Evolutionary conservation across 176 grass and related monocot species (phyloP).

Genomic region (Aegilops speltoides): DNA sequence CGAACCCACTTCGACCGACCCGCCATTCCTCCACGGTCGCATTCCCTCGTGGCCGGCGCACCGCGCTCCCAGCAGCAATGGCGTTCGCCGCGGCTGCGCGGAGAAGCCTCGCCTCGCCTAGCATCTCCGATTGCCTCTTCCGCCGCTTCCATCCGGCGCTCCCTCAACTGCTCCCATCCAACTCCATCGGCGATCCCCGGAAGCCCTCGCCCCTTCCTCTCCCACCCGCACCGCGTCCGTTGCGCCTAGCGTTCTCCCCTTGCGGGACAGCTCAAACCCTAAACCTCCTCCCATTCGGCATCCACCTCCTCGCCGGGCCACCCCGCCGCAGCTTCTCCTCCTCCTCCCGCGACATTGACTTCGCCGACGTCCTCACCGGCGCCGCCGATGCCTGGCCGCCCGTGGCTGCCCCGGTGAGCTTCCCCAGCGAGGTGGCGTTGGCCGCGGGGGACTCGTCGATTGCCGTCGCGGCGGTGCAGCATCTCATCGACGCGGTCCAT

Average conservation of each 20-base stretch:
- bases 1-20: too few relatives aligned
- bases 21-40: too few relatives aligned
- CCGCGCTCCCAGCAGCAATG: slow-evolving; percentile 17
- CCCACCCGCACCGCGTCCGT: background rate
- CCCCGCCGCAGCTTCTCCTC: background rate
- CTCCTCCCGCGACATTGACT: background rate
- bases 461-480: slow-evolving; percentile 26
- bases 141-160: slow-evolving; percentile 28
- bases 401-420: background rate
- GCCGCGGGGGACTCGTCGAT: slow-evolving; percentile 37
- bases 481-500: slow-evolving; percentile 52
- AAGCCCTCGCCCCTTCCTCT: background rate
- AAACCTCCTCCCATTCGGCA: background rate
- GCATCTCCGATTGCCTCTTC: slow-evolving; percentile 8
- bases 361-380: slow-evolving; percentile 17
- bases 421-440: slow-evolving; percentile 44
- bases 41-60: background rate
- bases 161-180: slow-evolving; percentile 5
- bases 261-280: background rate
- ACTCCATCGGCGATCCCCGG: background rate
- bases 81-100: slow-evolving; percentile 39
- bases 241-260: background rate
- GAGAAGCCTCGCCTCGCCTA: slow-evolving; percentile 25
- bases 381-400: background rate
- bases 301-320: background rate